Percentiles rank a stretch among this genome's conserved stretches.
phyloP scores from a whole-genome alignment of 768 basidiomycete genomes.

The Boletus sensibilis region DNA sequence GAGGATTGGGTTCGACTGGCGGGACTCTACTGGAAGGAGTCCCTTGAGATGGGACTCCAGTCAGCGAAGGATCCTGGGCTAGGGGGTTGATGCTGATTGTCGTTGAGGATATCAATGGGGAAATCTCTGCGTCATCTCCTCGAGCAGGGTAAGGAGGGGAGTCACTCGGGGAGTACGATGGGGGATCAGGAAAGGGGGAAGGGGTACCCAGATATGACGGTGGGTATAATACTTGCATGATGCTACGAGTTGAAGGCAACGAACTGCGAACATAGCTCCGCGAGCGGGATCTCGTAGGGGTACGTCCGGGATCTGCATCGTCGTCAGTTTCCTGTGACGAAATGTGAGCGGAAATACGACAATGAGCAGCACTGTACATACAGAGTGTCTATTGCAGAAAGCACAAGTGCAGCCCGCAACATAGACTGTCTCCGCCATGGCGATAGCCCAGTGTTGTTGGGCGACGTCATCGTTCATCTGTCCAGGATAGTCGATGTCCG shows the following conservation, averaged over 20 bases:
- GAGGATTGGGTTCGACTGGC: neutral
- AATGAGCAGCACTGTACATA: neutral
- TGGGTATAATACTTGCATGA: constrained; percentile 31
- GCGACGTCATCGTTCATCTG: neutral
- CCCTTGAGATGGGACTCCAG: constrained; percentile 16
- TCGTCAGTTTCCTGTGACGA: constrained; percentile 6
- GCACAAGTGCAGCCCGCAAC: neutral
- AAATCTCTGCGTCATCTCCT: neutral
- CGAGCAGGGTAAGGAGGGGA: neutral
- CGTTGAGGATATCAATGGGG: neutral
- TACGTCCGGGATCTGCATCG: neutral
- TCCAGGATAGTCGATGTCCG: neutral
- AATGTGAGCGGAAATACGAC: constrained; percentile 5
- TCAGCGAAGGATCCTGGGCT: constrained; percentile 12
- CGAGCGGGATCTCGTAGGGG: neutral
- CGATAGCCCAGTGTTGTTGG: neutral
- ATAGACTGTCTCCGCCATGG: neutral
- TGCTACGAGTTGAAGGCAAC: constrained; percentile 21
- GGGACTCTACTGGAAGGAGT: neutral
- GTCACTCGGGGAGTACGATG: constrained; percentile 17
- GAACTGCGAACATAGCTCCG: neutral
- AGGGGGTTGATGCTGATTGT: neutral
- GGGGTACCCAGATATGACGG: constrained; percentile 15
- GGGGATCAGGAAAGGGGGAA: constrained; percentile 16
- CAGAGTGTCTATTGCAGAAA: neutral